Evolutionary conservation across 306 rosid species (phyloP), one percentile per base, ranked within the genome.

Genomic region (Sophora flavescens): DNA sequence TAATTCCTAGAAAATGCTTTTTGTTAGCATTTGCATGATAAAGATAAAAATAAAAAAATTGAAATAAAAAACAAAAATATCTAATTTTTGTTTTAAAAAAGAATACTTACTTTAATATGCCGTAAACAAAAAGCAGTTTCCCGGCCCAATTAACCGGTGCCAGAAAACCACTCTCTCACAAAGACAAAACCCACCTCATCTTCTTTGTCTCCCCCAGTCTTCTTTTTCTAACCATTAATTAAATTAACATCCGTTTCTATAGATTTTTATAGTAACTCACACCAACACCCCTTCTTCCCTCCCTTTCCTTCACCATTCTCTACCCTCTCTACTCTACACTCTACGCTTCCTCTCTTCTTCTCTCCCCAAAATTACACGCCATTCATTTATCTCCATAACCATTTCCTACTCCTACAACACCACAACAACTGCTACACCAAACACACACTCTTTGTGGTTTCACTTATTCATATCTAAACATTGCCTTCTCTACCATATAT

Each of bases 371-470:
- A 30, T 48, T 48, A 50, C 58, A 75, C 73, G 12, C 81, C 72
- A 53, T 62, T 26, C 62, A 70, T 70, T 78, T 72, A 22, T 22
- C 0, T 0, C 22, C 22, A 35, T 35, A 35, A 3, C 60, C 62
- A 58, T 41, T 45, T 53, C 63, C 56, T 42, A 38, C 7, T 68
- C 81, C 57, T 61, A 32, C 70, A 72, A 62, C 47, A 30, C 58
- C 26, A 35, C 67, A 18, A 59, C 67, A 18, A 59, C 78, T 67
- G 30, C 84, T 74, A 56, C 79, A 58, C 63, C 71, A 33, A 56
- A 79, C 77, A 35, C 65, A 42, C 66, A n/a, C 62, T 56, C 38
- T 58, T 3, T 10, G 16, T 32, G 18, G 39, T 6, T 13, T 53
- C 59, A 8, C 58, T 47, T 30, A 51, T 64, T 14, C 54, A 52